phyloP scores from a whole-genome alignment of 2,329 filamentous ascomycete species.

The Talaromyces islandicus region DNA sequence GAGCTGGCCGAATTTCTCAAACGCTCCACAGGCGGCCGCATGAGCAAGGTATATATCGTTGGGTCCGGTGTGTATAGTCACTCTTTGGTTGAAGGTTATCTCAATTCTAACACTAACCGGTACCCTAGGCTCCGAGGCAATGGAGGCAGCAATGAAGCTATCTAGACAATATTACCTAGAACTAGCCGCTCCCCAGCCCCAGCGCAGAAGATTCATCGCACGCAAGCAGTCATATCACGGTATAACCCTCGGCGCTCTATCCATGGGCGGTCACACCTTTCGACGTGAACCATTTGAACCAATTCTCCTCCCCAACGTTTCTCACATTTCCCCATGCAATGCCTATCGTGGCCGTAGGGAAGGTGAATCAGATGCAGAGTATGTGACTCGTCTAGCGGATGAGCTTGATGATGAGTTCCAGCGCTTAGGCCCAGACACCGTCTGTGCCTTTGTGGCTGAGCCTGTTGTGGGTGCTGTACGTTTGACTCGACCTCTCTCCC shows the following conservation, averaged over 20 bases:
- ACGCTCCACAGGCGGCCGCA: constrained; percentile 45
- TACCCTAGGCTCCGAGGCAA: constrained; percentile 58
- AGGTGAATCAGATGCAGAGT: constrained; percentile 52
- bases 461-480: constrained; percentile 64
- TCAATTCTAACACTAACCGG: not conserved
- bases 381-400: constrained; percentile 54
- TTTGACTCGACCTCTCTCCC: constrained; percentile 10
- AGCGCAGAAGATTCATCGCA: constrained; percentile 57
- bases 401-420: constrained; percentile 65
- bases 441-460: constrained; percentile 69
- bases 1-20: constrained; percentile 47
- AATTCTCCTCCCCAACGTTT: constrained; percentile 52
- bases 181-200: constrained; percentile 45
- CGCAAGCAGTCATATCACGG: constrained; percentile 65
- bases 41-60: constrained; percentile 52
- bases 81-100: no score
- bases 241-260: constrained; percentile 53
- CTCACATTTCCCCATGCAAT: constrained; percentile 61
- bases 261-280: constrained; percentile 50
- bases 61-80: constrained; percentile 47
- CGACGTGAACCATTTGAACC: constrained; percentile 58
- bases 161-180: constrained; percentile 62
- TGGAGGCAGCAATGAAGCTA: constrained; percentile 64
- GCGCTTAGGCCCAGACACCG: constrained; percentile 56
- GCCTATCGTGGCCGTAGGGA: constrained; percentile 53